Evolutionary conservation across 257 asterid genomes (phyloP).

Genomic region (Gardenia jasminoides): DNA sequence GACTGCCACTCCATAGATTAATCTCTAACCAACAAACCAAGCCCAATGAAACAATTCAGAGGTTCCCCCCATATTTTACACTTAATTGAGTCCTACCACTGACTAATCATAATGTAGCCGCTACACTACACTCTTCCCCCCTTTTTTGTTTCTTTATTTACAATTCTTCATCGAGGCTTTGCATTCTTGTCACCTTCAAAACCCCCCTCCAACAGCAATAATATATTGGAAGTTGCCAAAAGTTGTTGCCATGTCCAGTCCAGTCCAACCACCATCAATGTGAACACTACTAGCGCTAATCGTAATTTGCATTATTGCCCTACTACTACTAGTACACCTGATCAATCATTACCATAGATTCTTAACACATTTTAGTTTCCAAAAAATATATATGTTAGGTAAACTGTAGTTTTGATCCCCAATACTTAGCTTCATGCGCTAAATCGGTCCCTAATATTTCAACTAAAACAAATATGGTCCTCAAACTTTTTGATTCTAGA

Average conservation of each 20-base stretch:
- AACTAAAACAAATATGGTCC: too few relatives aligned
- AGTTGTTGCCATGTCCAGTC: slow-evolving; percentile 6
- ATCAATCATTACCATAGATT: slow-evolving; percentile 7
- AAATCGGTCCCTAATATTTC: too few relatives aligned
- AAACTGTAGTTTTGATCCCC: too few relatives aligned
- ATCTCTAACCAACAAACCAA: too few relatives aligned
- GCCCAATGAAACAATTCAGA: too few relatives aligned
- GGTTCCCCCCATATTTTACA: too few relatives aligned
- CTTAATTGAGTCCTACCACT: not conserved
- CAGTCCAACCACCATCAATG: not conserved
- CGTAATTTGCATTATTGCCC: not conserved
- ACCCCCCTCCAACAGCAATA: not conserved
- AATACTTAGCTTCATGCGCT: too few relatives aligned
- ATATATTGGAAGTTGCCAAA: not conserved
- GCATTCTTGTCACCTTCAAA: slow-evolving; percentile 5
- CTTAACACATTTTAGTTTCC: not conserved
- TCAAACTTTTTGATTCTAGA: too few relatives aligned
- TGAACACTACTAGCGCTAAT: not conserved
- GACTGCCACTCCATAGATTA: too few relatives aligned
- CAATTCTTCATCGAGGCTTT: not conserved
- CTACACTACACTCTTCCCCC: not conserved
- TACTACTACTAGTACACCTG: not conserved
- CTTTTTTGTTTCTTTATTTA: not conserved
- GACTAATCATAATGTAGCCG: not conserved
- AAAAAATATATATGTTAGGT: too few relatives aligned